Evolutionary conservation across 2,329 filamentous ascomycete genomes (phyloP).

Genomic region (Aspergillus luchuensis): DNA sequence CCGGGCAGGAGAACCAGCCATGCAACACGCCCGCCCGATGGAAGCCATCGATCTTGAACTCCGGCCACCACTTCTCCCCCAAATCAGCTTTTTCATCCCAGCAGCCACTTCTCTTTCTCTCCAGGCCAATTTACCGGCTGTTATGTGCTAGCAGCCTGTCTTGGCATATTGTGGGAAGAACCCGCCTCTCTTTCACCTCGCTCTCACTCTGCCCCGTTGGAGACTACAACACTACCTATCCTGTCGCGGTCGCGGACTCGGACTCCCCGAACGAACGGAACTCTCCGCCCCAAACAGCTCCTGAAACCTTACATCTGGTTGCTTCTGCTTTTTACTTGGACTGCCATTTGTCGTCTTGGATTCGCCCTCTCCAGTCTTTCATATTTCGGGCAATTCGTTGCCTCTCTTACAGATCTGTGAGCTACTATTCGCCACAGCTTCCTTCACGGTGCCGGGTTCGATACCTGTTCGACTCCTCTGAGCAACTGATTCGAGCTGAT

Average conservation of each 20-base stretch:
- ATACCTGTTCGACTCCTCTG: not conserved
- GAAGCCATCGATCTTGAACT: conserved; percentile 1
- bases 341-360: not conserved
- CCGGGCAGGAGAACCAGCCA: conserved; percentile 11
- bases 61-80: not conserved
- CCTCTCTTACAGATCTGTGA: not conserved
- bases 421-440: not conserved
- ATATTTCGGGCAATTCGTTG: not conserved
- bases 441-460: not conserved
- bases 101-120: not conserved
- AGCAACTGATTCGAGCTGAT: not conserved
- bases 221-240: conserved; percentile 3
- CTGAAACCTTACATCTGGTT: not conserved
- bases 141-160: not conserved
- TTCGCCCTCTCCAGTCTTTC: not conserved
- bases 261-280: conserved; percentile 24
- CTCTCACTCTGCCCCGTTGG: not conserved
- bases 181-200: conserved; percentile 1
- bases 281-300: not conserved
- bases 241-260: conserved; percentile 24
- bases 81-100: conserved; percentile 13
- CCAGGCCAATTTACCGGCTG: not conserved
- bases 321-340: not conserved
- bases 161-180: not conserved
- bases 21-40: conserved; percentile 12